Conservation (phyloP, 306 rosid genomes). For the Biancaea sappan region DNA sequence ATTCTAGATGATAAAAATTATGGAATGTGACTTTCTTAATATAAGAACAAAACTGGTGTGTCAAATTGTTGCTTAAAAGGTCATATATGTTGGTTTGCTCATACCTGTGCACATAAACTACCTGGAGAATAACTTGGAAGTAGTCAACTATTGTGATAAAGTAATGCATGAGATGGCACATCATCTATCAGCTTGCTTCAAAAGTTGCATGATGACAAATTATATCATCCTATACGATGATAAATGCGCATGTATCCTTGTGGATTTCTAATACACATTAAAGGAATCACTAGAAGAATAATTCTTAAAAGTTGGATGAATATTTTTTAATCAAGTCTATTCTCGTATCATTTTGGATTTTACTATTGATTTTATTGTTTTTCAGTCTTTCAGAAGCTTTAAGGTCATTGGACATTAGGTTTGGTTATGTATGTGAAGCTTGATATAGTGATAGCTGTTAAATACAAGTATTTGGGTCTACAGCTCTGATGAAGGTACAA, state of each 20-base stretch:
- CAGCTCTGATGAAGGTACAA: slow-evolving; percentile 1
- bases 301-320: background rate
- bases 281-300: background rate
- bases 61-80: background rate
- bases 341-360: background rate
- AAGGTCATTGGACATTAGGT: background rate
- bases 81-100: background rate
- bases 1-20: slow-evolving; percentile 11
- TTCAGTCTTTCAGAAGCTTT: background rate
- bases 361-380: background rate
- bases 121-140: slow-evolving; percentile 12
- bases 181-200: background rate
- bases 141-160: background rate
- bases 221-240: background rate
- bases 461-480: slow-evolving; percentile 5
- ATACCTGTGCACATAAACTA: background rate
- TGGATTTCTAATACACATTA: background rate
- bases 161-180: background rate
- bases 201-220: background rate
- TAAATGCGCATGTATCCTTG: background rate
- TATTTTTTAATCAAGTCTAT: background rate
- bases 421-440: background rate
- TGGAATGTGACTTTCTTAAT: background rate
- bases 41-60: background rate
- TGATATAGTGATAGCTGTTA: background rate